These are phyloP conservation scores for Astrothelium macrocarpum DNA, from an alignment of 495 filamentous ascomycete species.

Conservation along the genomic window DNA sequence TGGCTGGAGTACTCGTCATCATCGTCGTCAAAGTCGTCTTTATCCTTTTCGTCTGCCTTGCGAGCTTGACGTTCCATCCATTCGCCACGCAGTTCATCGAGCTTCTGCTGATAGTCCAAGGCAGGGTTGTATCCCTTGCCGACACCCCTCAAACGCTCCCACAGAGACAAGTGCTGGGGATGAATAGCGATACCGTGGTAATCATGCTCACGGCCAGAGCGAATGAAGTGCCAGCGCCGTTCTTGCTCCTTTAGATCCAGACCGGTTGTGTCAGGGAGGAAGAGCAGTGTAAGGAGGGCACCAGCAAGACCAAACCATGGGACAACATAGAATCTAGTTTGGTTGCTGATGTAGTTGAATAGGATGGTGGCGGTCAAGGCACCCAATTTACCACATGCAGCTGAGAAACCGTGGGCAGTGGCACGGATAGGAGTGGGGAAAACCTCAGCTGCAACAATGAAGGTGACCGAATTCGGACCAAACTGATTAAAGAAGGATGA, in stretches of 20 bases:
- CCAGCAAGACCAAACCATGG: constrained; percentile 86
- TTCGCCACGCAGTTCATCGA: constrained; percentile 64
- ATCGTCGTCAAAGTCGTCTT: constrained; percentile 25
- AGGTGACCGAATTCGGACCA: constrained; percentile 83
- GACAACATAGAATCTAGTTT: constrained; percentile 74
- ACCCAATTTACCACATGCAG: constrained; percentile 72
- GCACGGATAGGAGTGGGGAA: constrained; percentile 85
- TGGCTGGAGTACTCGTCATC: constrained; percentile 34
- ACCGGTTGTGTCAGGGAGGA: constrained; percentile 86
- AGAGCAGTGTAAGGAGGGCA: constrained; percentile 64
- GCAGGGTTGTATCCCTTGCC: constrained; percentile 71
- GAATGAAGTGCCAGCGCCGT: constrained; percentile 73
- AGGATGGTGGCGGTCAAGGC: constrained; percentile 74
- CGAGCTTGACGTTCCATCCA: constrained; percentile 49
- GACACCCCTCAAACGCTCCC: constrained; percentile 61
- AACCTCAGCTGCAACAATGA: constrained; percentile 84
- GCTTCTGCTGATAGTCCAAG: constrained; percentile 66
- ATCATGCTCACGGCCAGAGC: constrained; percentile 58
- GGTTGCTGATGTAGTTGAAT: constrained; percentile 77
- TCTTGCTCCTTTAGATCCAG: constrained; percentile 92
- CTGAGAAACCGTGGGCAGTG: constrained; percentile 81
- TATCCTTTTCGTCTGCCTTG: constrained; percentile 40
- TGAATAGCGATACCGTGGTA: constrained; percentile 87
- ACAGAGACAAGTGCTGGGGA: constrained; percentile 71
- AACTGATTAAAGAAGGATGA: constrained; percentile 96